A percentile compares a stretch with the other conserved stretches of the same genome.
Evolutionary conservation across 2,329 filamentous ascomycete genomes (phyloP).

Genomic region (Botrytis porri): DNA sequence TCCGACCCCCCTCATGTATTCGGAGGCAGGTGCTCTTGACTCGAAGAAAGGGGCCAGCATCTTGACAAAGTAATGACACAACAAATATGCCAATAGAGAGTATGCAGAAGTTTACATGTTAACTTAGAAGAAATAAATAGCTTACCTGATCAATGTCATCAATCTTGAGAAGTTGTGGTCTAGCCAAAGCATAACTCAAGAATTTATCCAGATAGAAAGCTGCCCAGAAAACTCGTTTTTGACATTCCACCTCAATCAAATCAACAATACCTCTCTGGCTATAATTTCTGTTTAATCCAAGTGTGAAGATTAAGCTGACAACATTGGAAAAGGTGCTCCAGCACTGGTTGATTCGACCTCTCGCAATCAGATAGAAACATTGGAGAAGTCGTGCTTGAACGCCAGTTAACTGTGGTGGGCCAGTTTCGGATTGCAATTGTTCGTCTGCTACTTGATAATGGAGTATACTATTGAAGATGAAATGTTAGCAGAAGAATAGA

Average conservation of each 20-base stretch:
- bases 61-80: neutral
- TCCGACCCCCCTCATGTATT: neutral
- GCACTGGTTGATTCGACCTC: conserved; percentile 39
- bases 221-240: conserved; percentile 60
- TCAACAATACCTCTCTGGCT: conserved; percentile 33
- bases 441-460: conserved; percentile 33
- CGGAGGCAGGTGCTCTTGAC: neutral
- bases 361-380: conserved; percentile 38
- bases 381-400: conserved; percentile 43
- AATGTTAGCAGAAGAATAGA: conserved; percentile 11
- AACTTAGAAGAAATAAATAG: neutral
- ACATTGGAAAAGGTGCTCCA: conserved; percentile 38
- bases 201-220: conserved; percentile 64
- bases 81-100: neutral
- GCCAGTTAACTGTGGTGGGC: conserved; percentile 36
- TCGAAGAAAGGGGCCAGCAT: neutral
- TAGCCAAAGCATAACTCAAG: conserved; percentile 37
- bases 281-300: conserved; percentile 34
- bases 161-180: neutral
- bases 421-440: conserved; percentile 37
- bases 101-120: neutral
- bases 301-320: conserved; percentile 36
- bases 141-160: conserved; percentile 8
- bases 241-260: conserved; percentile 46
- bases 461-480: conserved; percentile 25